Evolutionary conservation across 345 rosid species (phyloP).

Genomic region (Dipteronia dyeriana): DNA sequence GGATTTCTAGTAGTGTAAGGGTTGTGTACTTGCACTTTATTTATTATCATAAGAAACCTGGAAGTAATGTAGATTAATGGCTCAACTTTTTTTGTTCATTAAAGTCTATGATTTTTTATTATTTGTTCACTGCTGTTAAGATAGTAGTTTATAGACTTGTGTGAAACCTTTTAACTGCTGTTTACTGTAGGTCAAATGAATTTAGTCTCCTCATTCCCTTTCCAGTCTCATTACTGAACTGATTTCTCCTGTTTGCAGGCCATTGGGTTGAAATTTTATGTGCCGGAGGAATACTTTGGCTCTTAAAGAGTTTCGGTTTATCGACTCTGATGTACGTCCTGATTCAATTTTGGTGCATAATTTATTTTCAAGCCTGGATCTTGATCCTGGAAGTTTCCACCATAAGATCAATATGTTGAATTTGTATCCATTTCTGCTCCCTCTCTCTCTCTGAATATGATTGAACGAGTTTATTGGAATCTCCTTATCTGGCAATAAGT

Average conservation of each 20-base stretch:
- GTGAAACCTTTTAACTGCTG: neutral
- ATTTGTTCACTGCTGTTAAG: no score
- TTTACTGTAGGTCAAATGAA: neutral
- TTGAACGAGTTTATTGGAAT: neutral
- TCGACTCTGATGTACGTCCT: neutral
- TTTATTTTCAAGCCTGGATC: neutral
- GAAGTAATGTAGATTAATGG: neutral
- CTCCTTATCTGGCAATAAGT: neutral
- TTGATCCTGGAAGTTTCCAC: neutral
- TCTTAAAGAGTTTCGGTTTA: constrained; percentile 18
- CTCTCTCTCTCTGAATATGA: neutral
- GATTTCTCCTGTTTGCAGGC: constrained; percentile 50
- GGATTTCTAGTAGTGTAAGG: neutral
- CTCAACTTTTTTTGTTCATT: neutral
- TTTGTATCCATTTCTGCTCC: neutral
- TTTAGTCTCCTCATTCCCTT: neutral
- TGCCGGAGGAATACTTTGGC: constrained; percentile 75
- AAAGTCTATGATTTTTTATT: neutral
- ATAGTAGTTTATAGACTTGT: neutral
- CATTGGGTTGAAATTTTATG: constrained; percentile 64
- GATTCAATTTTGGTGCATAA: neutral
- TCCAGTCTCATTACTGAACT: neutral
- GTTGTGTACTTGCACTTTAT: neutral
- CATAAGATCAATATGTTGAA: neutral
- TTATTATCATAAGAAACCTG: neutral